A percentile compares a stretch with the other conserved stretches of the same genome.
Evolutionary conservation across 129 eudicot genomes (phyloP).

Genomic region (Pulicaria dysenterica): DNA sequence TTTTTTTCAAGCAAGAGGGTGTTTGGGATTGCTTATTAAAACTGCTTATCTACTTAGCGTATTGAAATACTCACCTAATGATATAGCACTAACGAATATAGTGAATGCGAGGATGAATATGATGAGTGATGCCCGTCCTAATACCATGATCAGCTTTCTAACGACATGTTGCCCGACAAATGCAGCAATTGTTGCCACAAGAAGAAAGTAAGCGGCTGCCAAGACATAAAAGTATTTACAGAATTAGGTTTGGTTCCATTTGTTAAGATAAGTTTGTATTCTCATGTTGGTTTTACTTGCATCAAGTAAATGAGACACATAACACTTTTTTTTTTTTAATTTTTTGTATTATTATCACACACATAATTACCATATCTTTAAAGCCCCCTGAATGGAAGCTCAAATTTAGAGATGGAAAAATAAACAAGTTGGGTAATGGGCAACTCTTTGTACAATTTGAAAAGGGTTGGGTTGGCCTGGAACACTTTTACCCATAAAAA

Average conservation of each 20-base stretch:
- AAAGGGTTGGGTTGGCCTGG: not conserved
- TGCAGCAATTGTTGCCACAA: slow-evolving; percentile 88
- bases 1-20: no score
- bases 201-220: slow-evolving; percentile 76
- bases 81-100: slow-evolving; percentile 86
- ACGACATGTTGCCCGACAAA: slow-evolving; percentile 89
- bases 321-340: not conserved
- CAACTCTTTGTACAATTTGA: not conserved
- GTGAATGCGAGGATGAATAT: slow-evolving; percentile 88
- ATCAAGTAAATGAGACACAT: not conserved
- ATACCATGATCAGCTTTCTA: slow-evolving; percentile 61
- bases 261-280: no score
- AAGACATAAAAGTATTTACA: slow-evolving; percentile 8
- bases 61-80: slow-evolving; percentile 66
- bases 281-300: not conserved
- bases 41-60: not conserved
- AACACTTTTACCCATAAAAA: not conserved
- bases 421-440: not conserved
- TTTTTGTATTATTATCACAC: no score
- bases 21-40: no score
- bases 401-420: not conserved
- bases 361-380: not conserved
- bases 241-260: not conserved
- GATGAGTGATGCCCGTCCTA: slow-evolving; percentile 91
- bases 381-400: not conserved